These are phyloP conservation scores for Hevea brasiliensis DNA, from an alignment of 345 rosid species.

Conservation along the genomic window DNA sequence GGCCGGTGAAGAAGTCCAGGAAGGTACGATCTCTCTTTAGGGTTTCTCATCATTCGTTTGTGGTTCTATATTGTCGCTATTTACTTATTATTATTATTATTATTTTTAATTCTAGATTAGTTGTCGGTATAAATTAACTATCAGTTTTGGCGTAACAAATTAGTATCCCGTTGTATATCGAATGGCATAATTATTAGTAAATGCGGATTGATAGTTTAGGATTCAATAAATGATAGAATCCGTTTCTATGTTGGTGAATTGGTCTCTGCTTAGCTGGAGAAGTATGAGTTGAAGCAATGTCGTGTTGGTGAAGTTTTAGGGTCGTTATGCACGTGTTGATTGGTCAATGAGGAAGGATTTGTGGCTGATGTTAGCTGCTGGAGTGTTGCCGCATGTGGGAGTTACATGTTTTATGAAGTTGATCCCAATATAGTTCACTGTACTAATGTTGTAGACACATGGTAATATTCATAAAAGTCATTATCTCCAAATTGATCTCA, in stretches of 20 bases:
- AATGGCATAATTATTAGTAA: too few species aligned
- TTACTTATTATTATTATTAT: background rate
- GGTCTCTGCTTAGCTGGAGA: background rate
- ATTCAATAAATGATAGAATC: background rate
- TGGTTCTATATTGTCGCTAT: background rate
- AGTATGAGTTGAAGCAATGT: slow-evolving; percentile 13
- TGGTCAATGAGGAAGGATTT: background rate
- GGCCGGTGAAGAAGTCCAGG: slow-evolving; percentile 36
- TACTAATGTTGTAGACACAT: background rate
- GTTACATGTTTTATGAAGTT: background rate
- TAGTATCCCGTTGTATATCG: background rate
- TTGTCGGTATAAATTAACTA: background rate
- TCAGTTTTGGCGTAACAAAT: background rate
- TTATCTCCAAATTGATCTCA: background rate
- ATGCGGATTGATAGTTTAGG: background rate
- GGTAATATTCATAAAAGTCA: background rate
- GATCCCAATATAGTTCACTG: background rate
- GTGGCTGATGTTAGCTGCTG: background rate
- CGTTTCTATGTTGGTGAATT: background rate
- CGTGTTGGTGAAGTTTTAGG: background rate
- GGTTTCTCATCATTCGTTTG: background rate
- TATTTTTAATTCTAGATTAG: background rate
- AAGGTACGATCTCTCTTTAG: slow-evolving; percentile 17
- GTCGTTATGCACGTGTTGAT: background rate
- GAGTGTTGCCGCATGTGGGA: background rate